phyloP scores from a whole-genome alignment of 495 filamentous ascomycete species.

The Penicillium tannophilum region DNA sequence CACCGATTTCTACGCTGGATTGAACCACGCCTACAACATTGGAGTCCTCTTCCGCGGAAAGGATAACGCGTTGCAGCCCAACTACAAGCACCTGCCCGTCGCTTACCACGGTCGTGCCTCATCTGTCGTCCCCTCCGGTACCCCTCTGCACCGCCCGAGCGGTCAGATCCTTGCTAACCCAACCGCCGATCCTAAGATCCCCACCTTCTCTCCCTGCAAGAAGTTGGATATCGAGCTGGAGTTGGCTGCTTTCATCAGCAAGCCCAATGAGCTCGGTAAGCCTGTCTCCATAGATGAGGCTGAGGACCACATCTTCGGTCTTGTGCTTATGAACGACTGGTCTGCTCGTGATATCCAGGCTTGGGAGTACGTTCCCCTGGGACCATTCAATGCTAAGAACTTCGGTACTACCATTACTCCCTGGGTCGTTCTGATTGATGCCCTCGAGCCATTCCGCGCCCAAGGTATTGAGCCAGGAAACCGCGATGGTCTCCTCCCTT shows the following conservation, averaged over 20 bases:
- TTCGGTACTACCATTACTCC: constrained; percentile 87
- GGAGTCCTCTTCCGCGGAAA: constrained; percentile 81
- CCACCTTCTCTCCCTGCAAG: constrained; percentile 63
- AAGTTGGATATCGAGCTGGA: constrained; percentile 88
- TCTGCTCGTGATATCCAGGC: constrained; percentile 86
- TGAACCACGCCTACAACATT: constrained; percentile 84
- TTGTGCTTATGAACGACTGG: constrained; percentile 95
- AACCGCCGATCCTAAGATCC: constrained; percentile 58
- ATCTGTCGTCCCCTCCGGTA: constrained; percentile 76
- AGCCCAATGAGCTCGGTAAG: constrained; percentile 65
- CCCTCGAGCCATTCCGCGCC: constrained; percentile 70
- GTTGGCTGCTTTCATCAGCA: constrained; percentile 78
- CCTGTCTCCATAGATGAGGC: constrained; percentile 65
- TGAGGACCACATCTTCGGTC: constrained; percentile 78
- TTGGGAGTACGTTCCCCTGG: constrained; percentile 87
- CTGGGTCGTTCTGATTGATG: constrained; percentile 87
- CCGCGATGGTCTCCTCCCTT: constrained; percentile 63
- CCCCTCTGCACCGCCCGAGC: constrained; percentile 71
- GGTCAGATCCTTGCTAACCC: constrained; percentile 79
- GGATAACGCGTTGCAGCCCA: constrained; percentile 79
- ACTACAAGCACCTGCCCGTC: constrained; percentile 88
- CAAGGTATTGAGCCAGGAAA: constrained; percentile 61
- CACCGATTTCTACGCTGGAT: constrained; percentile 95
- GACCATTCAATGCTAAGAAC: constrained; percentile 91
- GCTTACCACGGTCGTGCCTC: constrained; percentile 87